Evolutionary conservation across 805 yeast genomes (phyloP), one percentile per base, ranked within the genome.

Genomic region (Kodamaea kakaduensis): DNA sequence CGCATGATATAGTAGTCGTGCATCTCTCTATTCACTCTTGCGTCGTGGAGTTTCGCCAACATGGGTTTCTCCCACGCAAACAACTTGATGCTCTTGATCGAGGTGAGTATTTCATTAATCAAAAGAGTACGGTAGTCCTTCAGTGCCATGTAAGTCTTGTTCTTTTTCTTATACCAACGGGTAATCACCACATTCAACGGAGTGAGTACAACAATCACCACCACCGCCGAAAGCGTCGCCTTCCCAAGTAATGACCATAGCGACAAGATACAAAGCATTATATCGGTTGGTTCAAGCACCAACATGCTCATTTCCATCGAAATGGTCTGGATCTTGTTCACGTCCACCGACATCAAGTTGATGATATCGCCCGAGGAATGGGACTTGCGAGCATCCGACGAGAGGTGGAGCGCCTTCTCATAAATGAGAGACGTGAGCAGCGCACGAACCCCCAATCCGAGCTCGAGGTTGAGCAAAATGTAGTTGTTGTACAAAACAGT

Each of bases 401-500:
- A 48, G 5, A 54, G 35, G n/a, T 34, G 40, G 23, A 54, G 37
- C 2, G 50, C 38, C 27, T 54, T 54, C 20, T 48, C 47, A 42
- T 44, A 54, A 13, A 54, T 40, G 17, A 54, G 36, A 4, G 58
- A 46, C 9, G 51, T 46, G 31, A 54, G 41, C 8, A 58, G 47
- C 1, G 54, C 35, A 47, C 78, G 38, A 24, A 36, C 30, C 9
- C 37, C 37, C 56, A 84, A 66, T 9, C 85, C 85, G 3, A 83
- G 73, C 44, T 77, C 77, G 14, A 50, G 37, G 21, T 78, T 73
- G 21, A 62, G 63, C 31, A 78, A 65, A 43, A 78, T 75, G 51
- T 80, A 84, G 55, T 83, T 85, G 54, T 85, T 90, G 44, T 73
- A 72, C 12, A 82, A 58, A 2, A 73, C 64, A 0, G 93, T 80